Conservation (phyloP, 2,329 filamentous ascomycete genomes). For the Calonectria fujianensis region DNA sequence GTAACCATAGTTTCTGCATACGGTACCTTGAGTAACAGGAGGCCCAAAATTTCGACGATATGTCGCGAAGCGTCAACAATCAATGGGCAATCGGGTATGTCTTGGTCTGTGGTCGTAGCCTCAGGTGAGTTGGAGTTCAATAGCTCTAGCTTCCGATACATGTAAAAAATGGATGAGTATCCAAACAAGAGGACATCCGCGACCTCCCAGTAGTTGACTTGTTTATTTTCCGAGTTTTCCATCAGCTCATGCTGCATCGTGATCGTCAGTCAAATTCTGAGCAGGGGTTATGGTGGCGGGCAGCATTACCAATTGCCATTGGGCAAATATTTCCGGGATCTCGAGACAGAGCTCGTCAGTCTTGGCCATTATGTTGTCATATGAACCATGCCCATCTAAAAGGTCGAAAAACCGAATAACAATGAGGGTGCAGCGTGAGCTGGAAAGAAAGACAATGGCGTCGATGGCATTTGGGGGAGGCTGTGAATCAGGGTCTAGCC, state of each 20-base stretch:
- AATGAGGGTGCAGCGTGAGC: slow-evolving; percentile 6
- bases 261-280: neutral
- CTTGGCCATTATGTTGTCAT: slow-evolving; percentile 1
- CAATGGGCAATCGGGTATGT: slow-evolving; percentile 1
- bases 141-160: slow-evolving; percentile 10
- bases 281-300: neutral
- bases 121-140: slow-evolving; percentile 6
- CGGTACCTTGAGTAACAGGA: neutral
- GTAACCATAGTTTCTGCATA: slow-evolving; percentile 14
- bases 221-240: neutral
- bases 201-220: slow-evolving; percentile 10
- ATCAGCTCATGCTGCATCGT: neutral
- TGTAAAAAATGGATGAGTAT: slow-evolving; percentile 22
- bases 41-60: slow-evolving; percentile 10
- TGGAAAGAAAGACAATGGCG: slow-evolving; percentile 9
- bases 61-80: slow-evolving; percentile 7
- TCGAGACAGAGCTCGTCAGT: slow-evolving; percentile 19
- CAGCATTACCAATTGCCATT: slow-evolving; percentile 1
- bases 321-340: slow-evolving; percentile 7
- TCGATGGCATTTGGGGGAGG: neutral
- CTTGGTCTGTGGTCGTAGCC: neutral
- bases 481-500: slow-evolving; percentile 6
- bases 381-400: neutral
- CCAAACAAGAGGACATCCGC: slow-evolving; percentile 11
- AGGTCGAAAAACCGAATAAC: slow-evolving; percentile 6